Evolutionary conservation across 768 basidiomycete genomes (phyloP).

Genomic region (Candolleomyces eurysporus): DNA sequence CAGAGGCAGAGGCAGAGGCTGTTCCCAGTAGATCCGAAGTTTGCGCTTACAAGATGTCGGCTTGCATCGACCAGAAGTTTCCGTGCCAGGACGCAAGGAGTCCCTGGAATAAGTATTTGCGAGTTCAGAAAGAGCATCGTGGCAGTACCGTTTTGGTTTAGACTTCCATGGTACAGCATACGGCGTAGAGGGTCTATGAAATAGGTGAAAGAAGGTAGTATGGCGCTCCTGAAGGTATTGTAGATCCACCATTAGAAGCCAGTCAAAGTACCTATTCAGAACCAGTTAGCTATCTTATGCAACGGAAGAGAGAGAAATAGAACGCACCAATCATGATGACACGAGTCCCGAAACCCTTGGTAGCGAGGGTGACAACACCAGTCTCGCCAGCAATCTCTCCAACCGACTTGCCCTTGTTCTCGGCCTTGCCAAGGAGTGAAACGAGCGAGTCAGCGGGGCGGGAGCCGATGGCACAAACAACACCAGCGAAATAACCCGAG

Average conservation of each 20-base stretch:
- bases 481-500: slow-evolving; percentile 93
- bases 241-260: slow-evolving; percentile 97
- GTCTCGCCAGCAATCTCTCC: slow-evolving; percentile 72
- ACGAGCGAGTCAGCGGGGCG: slow-evolving; percentile 95
- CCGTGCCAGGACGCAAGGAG: too few species aligned
- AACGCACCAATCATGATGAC: slow-evolving; percentile 77
- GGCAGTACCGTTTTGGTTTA: too few species aligned
- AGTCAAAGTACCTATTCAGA: slow-evolving; percentile 39
- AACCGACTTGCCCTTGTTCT: slow-evolving; percentile 78
- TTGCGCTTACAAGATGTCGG: too few species aligned
- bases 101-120: too few species aligned
- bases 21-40: too few species aligned
- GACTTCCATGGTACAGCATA: too few species aligned
- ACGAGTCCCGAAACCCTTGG: slow-evolving; percentile 86
- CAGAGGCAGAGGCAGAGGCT: too few species aligned
- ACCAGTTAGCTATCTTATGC: background rate
- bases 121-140: too few species aligned
- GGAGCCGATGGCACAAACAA: slow-evolving; percentile 95
- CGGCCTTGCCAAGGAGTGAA: slow-evolving; percentile 88
- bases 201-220: slow-evolving; percentile 19
- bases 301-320: slow-evolving; percentile 12
- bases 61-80: too few species aligned
- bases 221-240: slow-evolving; percentile 78
- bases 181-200: too few species aligned
- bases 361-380: slow-evolving; percentile 61